These are phyloP conservation scores for Lepidium campestre DNA, from an alignment of 441 rosid genomes.

Conservation along the genomic window DNA sequence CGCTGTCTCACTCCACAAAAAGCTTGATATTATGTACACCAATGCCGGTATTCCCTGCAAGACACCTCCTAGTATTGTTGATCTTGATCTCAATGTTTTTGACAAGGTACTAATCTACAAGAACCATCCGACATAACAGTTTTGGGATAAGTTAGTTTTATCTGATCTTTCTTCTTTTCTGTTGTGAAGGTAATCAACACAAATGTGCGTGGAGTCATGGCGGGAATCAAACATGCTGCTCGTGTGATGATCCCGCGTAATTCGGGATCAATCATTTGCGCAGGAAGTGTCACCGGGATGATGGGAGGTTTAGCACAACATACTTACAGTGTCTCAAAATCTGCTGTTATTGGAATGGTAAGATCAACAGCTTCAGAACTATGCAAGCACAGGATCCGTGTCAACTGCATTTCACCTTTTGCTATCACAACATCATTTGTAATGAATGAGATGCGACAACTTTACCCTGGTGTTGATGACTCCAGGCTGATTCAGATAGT, in stretches of 20 bases:
- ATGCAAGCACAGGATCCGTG: constrained; percentile 52
- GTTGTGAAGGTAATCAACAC: constrained; percentile 40
- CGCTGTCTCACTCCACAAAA: constrained; percentile 38
- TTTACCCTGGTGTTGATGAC: constrained; percentile 37
- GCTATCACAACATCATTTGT: constrained; percentile 59
- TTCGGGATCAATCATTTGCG: constrained; percentile 66
- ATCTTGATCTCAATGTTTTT: constrained; percentile 59
- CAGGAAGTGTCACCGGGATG: constrained; percentile 64
- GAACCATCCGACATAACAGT: not conserved
- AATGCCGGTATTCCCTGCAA: constrained; percentile 77
- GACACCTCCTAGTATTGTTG: constrained; percentile 52
- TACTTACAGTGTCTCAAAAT: constrained; percentile 59
- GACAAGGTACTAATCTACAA: constrained; percentile 32
- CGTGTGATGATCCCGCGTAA: constrained; percentile 69
- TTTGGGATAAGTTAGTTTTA: not conserved
- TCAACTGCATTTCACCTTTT: constrained; percentile 75
- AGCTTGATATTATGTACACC: constrained; percentile 76
- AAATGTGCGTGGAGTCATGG: constrained; percentile 65
- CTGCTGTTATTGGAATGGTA: constrained; percentile 51
- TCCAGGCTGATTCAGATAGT: constrained; percentile 32
- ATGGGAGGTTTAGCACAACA: constrained; percentile 74
- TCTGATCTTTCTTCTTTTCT: not conserved
- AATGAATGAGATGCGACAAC: constrained; percentile 43
- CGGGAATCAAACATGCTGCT: constrained; percentile 67
- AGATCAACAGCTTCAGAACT: constrained; percentile 65